Evolutionary conservation across 352 stramenopile genomes (phyloP).

Genomic region (Phytophthora europaea): DNA sequence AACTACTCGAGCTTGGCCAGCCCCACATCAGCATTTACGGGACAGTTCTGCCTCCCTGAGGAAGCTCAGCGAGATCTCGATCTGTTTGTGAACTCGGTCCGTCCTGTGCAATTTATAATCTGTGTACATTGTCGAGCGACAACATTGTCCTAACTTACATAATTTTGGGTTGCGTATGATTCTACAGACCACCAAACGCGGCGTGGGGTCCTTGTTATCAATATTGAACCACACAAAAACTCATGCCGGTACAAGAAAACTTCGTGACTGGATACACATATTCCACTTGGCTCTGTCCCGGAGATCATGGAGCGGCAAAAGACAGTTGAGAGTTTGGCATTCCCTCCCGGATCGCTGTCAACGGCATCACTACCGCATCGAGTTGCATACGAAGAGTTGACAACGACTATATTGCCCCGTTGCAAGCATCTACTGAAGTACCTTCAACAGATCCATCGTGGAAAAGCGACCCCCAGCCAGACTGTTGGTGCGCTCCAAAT

Average conservation of each 20-base stretch:
- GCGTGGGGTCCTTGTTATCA: constrained; percentile 42
- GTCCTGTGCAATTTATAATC: neutral
- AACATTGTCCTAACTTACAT: constrained; percentile 1
- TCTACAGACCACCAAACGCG: constrained; percentile 34
- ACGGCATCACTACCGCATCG: constrained; percentile 28
- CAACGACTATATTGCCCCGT: constrained; percentile 28
- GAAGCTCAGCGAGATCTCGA: constrained; percentile 48
- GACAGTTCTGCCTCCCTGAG: constrained; percentile 31
- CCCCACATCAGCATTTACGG: neutral
- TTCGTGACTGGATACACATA: constrained; percentile 44
- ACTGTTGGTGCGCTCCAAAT: constrained; percentile 28
- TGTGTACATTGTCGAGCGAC: neutral
- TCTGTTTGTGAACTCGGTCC: constrained; percentile 53
- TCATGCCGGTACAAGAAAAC: constrained; percentile 35
- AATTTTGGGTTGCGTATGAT: neutral
- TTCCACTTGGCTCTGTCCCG: constrained; percentile 25
- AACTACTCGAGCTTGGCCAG: constrained; percentile 35
- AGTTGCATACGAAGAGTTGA: constrained; percentile 48
- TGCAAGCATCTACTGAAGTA: constrained; percentile 35
- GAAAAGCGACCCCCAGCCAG: constrained; percentile 34
- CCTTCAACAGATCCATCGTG: constrained; percentile 40
- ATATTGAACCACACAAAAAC: constrained; percentile 52
- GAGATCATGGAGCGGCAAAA: constrained; percentile 40
- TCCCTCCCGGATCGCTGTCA: constrained; percentile 18
- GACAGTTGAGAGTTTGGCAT: constrained; percentile 34